phyloP scores from a whole-genome alignment of 2,329 filamentous ascomycete genomes.

The Talaromyces sp. region DNA sequence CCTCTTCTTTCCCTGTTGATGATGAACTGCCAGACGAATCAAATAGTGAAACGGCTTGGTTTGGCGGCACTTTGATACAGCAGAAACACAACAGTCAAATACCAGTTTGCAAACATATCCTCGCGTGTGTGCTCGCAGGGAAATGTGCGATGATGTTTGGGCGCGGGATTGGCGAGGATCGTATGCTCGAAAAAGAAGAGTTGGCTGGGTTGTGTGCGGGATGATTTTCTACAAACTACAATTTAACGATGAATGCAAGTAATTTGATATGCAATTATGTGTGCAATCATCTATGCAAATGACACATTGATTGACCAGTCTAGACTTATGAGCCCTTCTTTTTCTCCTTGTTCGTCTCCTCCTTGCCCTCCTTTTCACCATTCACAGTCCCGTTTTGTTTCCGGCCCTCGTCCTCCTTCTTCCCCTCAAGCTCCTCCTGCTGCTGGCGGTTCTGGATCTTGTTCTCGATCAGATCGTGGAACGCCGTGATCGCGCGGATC shows the following conservation, averaged over 20 bases:
- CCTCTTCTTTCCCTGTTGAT: conserved; percentile 16
- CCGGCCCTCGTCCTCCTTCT: conserved; percentile 57
- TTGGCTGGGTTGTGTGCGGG: conserved; percentile 62
- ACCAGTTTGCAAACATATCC: conserved; percentile 74
- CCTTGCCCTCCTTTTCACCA: conserved; percentile 50
- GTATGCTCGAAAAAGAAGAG: conserved; percentile 47
- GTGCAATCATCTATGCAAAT: background rate
- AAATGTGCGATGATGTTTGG: conserved; percentile 56
- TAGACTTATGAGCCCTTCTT: conserved; percentile 50
- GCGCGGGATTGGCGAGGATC: conserved; percentile 41
- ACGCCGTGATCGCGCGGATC: conserved; percentile 95
- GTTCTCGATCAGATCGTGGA: conserved; percentile 99
- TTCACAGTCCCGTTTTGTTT: conserved; percentile 45
- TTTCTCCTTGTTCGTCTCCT: conserved; percentile 52
- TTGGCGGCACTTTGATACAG: conserved; percentile 31
- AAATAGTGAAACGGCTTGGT: conserved; percentile 16
- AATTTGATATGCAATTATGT: background rate
- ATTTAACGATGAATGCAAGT: background rate
- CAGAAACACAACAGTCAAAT: conserved; percentile 11
- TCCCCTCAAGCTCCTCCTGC: conserved; percentile 75
- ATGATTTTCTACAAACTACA: conserved; percentile 19
- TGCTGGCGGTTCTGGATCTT: conserved; percentile 99
- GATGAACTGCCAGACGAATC: background rate
- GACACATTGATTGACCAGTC: too few species aligned
- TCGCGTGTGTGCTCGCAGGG: conserved; percentile 73